phyloP scores from a whole-genome alignment of 225 moss, liverwort and hornwort genomes.

The Anthoceros angustus region DNA sequence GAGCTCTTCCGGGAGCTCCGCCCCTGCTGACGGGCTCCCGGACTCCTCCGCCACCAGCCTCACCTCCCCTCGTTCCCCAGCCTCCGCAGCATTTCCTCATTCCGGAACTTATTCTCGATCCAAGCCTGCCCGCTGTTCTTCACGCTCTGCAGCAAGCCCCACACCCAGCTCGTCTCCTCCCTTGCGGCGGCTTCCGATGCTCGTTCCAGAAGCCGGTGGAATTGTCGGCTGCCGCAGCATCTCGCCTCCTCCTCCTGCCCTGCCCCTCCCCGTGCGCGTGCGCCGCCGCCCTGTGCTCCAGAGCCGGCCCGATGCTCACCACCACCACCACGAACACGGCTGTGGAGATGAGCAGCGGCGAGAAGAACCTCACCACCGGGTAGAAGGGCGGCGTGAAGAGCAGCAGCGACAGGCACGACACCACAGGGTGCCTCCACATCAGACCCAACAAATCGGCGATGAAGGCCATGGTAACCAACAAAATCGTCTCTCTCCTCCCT shows the following conservation, averaged over 20 bases:
- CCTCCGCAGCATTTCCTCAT: neutral
- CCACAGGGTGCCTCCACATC: slow-evolving; percentile 68
- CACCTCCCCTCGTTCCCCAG: neutral
- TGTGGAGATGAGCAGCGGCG: slow-evolving; percentile 77
- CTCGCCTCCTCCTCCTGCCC: slow-evolving; percentile 30
- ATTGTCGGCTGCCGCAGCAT: neutral
- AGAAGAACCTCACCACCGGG: slow-evolving; percentile 68
- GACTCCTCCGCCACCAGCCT: neutral
- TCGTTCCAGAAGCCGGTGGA: neutral
- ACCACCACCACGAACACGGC: slow-evolving; percentile 69
- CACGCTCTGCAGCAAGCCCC: neutral
- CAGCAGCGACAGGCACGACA: slow-evolving; percentile 50
- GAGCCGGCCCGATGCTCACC: slow-evolving; percentile 28
- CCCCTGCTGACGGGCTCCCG: neutral
- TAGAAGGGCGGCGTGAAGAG: slow-evolving; percentile 87
- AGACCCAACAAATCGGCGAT: slow-evolving; percentile 21
- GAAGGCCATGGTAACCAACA: neutral
- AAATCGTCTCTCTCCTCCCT: too few relatives aligned
- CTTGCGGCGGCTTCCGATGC: neutral
- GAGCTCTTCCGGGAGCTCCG: neutral
- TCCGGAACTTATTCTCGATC: neutral
- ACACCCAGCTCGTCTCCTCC: neutral
- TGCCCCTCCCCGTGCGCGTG: slow-evolving; percentile 47
- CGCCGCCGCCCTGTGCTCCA: slow-evolving; percentile 10
- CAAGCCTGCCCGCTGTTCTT: neutral